phyloP scores from a whole-genome alignment of 331 rosid species.

The Acacia concinna region DNA sequence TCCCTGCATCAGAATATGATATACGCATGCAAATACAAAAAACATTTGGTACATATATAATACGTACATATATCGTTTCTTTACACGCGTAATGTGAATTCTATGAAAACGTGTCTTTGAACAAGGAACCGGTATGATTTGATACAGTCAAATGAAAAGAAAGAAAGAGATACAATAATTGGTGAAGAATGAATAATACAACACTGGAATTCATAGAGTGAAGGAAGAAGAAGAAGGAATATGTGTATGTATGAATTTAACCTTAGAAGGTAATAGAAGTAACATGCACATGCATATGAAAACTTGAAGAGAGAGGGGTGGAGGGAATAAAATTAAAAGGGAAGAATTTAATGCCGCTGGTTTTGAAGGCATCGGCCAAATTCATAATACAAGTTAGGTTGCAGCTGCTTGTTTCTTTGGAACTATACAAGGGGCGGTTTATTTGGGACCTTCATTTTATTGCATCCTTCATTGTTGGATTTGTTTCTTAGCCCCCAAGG shows the following conservation, averaged over 20 bases:
- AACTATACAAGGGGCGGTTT: constrained; percentile 51
- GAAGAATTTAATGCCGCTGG: constrained; percentile 34
- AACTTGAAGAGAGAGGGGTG: background rate
- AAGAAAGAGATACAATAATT: background rate
- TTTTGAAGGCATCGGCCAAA: constrained; percentile 31
- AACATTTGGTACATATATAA: background rate
- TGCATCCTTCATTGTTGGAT: background rate
- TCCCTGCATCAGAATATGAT: background rate
- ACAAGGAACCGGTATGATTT: background rate
- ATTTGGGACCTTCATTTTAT: background rate
- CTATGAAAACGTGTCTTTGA: background rate
- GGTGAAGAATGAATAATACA: background rate
- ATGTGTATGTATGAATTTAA: background rate
- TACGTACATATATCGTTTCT: background rate
- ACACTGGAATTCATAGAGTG: background rate
- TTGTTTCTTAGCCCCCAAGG: background rate
- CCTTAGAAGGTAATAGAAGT: background rate
- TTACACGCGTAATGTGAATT: background rate
- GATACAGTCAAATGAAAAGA: background rate
- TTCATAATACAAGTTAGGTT: constrained; percentile 30
- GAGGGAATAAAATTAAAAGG: background rate
- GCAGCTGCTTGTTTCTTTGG: constrained; percentile 31
- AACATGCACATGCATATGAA: background rate
- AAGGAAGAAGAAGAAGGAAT: background rate
- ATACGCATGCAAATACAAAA: constrained; percentile 4